phyloP scores from a whole-genome alignment of 2,329 filamentous ascomycete genomes.

The Fusarium haematococcum region DNA sequence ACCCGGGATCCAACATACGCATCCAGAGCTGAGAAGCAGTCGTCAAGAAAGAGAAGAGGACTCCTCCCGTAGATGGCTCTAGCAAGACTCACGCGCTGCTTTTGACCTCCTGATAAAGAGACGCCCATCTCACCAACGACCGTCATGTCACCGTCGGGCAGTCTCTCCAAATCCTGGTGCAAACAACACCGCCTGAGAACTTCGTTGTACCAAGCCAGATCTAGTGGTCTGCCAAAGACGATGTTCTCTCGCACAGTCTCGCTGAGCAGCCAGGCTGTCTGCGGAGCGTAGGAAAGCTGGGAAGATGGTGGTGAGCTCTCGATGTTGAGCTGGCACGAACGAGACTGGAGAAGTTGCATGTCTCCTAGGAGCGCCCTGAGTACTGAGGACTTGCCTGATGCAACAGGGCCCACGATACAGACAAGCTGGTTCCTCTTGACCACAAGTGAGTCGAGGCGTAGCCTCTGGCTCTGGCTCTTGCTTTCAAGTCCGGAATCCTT shows the following conservation, averaged over 20 bases:
- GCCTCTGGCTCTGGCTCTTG: neutral
- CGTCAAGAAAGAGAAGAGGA: conserved; percentile 19
- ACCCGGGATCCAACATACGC: conserved; percentile 25
- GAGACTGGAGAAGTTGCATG: conserved; percentile 16
- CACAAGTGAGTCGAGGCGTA: neutral
- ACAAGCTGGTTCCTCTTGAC: conserved; percentile 12
- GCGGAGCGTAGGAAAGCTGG: conserved; percentile 12
- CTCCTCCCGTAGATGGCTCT: conserved; percentile 23
- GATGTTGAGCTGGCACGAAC: neutral
- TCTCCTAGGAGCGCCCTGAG: conserved; percentile 17
- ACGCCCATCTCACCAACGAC: conserved; percentile 28
- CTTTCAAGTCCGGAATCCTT: too few relatives aligned
- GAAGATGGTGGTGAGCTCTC: neutral
- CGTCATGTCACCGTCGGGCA: conserved; percentile 24
- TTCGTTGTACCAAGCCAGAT: conserved; percentile 19
- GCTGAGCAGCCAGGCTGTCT: conserved; percentile 22
- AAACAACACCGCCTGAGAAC: conserved; percentile 21
- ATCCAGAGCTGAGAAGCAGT: conserved; percentile 24
- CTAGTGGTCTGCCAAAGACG: conserved; percentile 7
- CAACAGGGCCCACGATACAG: conserved; percentile 17
- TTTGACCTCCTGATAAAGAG: conserved; percentile 23
- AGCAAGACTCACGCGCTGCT: conserved; percentile 27
- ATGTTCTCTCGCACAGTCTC: conserved; percentile 27
- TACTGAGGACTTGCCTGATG: conserved; percentile 22
- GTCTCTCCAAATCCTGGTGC: conserved; percentile 13